Evolutionary conservation across 345 rosid species (phyloP).

Genomic region (Carallia brachiata): DNA sequence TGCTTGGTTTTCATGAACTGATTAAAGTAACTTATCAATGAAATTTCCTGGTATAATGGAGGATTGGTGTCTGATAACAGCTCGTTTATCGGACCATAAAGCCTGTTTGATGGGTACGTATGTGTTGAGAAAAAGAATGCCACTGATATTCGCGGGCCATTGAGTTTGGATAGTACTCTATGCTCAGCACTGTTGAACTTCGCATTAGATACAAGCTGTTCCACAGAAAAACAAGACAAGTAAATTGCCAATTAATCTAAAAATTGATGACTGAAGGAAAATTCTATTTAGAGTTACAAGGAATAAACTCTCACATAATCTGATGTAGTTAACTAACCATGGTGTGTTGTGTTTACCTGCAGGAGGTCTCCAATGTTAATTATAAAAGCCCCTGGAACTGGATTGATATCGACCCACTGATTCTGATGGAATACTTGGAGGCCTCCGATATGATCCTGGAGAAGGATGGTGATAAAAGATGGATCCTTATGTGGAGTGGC

Average conservation of each 20-base stretch:
- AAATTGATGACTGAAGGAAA: too few relatives aligned
- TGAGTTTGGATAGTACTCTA: conserved; percentile 21
- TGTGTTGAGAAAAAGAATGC: conserved; percentile 21
- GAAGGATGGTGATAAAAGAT: conserved; percentile 18
- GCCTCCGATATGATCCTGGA: conserved; percentile 16
- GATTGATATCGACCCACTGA: conserved; percentile 4
- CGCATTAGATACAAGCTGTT: conserved; percentile 24
- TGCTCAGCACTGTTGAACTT: conserved; percentile 21
- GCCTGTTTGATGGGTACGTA: conserved; percentile 1
- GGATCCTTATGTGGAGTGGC: conserved; percentile 16
- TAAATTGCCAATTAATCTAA: background rate
- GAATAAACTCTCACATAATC: too few relatives aligned
- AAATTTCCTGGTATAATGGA: conserved; percentile 18
- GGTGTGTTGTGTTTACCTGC: conserved; percentile 15
- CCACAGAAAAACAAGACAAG: background rate
- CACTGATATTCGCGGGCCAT: conserved; percentile 24
- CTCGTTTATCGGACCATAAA: conserved; percentile 23
- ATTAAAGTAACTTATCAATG: conserved; percentile 1
- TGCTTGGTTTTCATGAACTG: background rate
- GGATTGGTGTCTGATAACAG: conserved; percentile 18
- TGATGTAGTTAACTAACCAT: too few relatives aligned
- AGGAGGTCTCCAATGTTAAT: conserved; percentile 26
- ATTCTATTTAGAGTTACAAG: too few relatives aligned
- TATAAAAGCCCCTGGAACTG: conserved; percentile 11
- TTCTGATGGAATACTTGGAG: conserved; percentile 21